phyloP scores from a whole-genome alignment of 768 basidiomycete genomes.

The Sporobolomyces pararoseus region DNA sequence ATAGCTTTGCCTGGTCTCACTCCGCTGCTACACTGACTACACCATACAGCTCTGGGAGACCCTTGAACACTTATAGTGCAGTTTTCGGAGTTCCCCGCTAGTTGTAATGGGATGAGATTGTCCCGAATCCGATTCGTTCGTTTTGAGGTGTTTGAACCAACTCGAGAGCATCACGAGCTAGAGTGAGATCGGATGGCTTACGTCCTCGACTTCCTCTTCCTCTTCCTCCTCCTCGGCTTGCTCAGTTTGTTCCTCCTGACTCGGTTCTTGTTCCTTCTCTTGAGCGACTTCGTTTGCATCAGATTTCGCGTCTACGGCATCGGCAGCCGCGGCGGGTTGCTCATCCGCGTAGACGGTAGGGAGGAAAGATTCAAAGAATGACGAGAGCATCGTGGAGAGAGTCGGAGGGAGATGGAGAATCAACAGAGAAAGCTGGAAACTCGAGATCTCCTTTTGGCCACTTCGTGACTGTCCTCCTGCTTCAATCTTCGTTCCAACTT shows the following conservation, averaged over 20 bases:
- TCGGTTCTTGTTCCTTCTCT: constrained; percentile 5
- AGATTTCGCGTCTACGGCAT: constrained; percentile 13
- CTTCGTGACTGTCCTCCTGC: no score
- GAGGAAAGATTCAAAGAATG: constrained; percentile 15
- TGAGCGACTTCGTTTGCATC: constrained; percentile 12
- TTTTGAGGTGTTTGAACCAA: no score
- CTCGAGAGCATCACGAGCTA: no score
- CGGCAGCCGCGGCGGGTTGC: neutral
- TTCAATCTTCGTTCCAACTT: neutral
- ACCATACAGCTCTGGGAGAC: no score
- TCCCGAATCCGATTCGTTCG: no score
- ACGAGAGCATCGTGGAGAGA: constrained; percentile 15
- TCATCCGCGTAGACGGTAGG: constrained; percentile 20
- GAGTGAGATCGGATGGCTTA: neutral
- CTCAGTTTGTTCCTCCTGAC: constrained; percentile 1
- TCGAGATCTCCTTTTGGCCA: neutral
- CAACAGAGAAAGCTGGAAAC: neutral
- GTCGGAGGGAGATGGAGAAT: neutral
- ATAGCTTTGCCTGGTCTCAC: no score
- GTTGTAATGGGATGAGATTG: no score
- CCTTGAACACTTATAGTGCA: no score
- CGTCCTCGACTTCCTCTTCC: constrained; percentile 34
- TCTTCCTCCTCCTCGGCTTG: constrained; percentile 28
- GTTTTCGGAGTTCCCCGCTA: no score
- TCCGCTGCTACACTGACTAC: no score